Conservation (phyloP, 2,329 filamentous ascomycete species). For the Myriosclerotinia scirpicola region DNA sequence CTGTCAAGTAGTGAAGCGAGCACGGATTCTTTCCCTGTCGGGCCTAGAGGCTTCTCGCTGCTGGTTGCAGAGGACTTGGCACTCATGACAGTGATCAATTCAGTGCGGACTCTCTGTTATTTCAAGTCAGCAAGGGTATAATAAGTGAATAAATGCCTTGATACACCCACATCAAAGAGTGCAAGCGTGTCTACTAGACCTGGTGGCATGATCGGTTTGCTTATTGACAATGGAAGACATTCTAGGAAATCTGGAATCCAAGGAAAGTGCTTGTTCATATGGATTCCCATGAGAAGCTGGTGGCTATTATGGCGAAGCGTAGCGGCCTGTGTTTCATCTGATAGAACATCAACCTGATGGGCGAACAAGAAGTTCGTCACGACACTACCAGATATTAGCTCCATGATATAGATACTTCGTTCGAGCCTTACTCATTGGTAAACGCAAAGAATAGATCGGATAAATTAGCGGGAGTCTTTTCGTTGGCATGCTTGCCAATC, state of each 20-base stretch:
- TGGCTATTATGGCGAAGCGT: conserved; percentile 22
- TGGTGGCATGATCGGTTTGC: conserved; percentile 28
- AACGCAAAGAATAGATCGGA: not conserved
- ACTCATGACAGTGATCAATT: conserved; percentile 17
- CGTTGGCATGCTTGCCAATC: not conserved
- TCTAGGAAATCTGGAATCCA: conserved; percentile 26
- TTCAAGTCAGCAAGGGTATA: not conserved
- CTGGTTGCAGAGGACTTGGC: conserved; percentile 4
- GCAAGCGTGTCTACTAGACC: conserved; percentile 26
- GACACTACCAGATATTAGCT: conserved; percentile 2
- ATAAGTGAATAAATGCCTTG: not conserved
- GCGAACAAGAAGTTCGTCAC: conserved; percentile 24
- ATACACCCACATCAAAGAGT: conserved; percentile 24
- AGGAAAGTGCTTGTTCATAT: conserved; percentile 22
- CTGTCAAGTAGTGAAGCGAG: conserved; percentile 35
- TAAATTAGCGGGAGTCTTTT: not conserved
- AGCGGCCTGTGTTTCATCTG: conserved; percentile 19
- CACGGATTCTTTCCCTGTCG: conserved; percentile 31
- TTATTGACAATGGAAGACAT: conserved; percentile 25
- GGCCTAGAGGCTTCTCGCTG: conserved; percentile 4
- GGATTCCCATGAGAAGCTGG: conserved; percentile 23
- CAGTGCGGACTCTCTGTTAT: conserved; percentile 23
- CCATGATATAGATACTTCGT: not conserved
- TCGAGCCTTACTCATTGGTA: not conserved
- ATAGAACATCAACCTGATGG: conserved; percentile 25